Evolutionary conservation across 2,329 filamentous ascomycete species (phyloP).

Genomic region (Penicillium sp.): DNA sequence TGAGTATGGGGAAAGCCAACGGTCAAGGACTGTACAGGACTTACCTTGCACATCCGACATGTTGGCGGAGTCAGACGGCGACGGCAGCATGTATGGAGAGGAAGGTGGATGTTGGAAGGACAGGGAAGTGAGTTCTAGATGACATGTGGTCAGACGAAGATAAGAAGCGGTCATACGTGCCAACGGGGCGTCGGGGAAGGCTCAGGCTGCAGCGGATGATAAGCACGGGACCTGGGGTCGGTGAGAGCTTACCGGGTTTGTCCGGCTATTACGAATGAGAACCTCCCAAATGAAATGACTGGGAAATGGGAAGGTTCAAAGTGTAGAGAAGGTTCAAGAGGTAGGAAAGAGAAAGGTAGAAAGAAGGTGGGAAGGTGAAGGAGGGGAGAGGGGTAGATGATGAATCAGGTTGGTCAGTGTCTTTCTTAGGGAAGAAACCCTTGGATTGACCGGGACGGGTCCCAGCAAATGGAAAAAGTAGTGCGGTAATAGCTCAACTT

Average conservation of each 20-base stretch:
- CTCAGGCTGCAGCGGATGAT: neutral
- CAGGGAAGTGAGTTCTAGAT: conserved; percentile 3
- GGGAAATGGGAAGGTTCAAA: too few species aligned
- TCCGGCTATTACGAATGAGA: neutral
- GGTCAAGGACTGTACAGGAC: neutral
- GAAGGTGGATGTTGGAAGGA: neutral
- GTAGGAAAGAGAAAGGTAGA: neutral
- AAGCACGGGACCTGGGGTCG: neutral
- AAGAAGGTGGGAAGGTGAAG: conserved; percentile 5
- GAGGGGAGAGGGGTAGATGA: conserved; percentile 26
- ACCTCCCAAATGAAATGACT: neutral
- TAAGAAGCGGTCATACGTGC: neutral
- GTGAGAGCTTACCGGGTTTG: neutral
- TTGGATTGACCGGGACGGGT: conserved; percentile 5
- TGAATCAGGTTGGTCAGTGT: conserved; percentile 22
- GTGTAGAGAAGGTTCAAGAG: neutral
- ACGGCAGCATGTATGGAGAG: neutral
- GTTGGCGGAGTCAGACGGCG: conserved; percentile 2
- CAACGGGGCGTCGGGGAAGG: neutral
- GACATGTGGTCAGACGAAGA: neutral
- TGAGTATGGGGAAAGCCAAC: neutral
- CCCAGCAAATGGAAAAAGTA: conserved; percentile 1
- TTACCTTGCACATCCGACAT: conserved; percentile 27
- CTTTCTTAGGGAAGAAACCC: conserved; percentile 7
- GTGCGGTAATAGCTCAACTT: neutral